Evolutionary conservation across 192 early-diverging fungal species (phyloP), one percentile per base, ranked within the genome.

Genomic region (Chytriomyces sp.): DNA sequence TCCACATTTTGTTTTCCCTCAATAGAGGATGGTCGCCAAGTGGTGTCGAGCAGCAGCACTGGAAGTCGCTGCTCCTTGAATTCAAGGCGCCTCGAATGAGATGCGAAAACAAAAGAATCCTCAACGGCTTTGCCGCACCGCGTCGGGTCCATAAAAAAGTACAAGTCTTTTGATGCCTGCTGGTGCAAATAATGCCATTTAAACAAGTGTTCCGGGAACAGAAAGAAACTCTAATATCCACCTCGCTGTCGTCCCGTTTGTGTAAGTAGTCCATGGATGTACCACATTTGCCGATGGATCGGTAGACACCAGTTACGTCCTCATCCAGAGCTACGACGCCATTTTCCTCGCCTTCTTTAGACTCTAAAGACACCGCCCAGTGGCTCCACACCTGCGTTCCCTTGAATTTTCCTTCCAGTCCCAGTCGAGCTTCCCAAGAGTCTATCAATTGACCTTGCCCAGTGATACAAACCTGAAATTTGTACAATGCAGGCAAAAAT

Each of bases 91-190:
- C 76, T 49, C 6, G 72, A 50, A 53, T 47, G 75, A 9, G 72
- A 69, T 1, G 85, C 79, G 46, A 86, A 84, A 1, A 82, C 80
- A 72, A 86, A 86, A 11, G 80, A 35, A 67, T 86, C 85, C 35
- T 77, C 53, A 13, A 66, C 61, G 6, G 63, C 23, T 9, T 74
- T 57, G 11, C 73, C 79, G 48, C 69, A 82, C 4, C 69, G 80
- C 9, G 68, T 76, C 16, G 85, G 82, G 65, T 86, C 85, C 50
- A 82, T 47, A 64, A 86, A 83, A 7, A 86, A 72, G 72, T 79
- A 82, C 18, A 86, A 13, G 45, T 80, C 77, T n/a, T 44, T 8
- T 43, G 13, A 28, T 9, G 7, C 61, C 35, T 35, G 35, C 35
- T 35, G 35, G 35, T 35, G 35, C 35, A 35, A 35, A 35, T 35